A percentile compares a stretch with the other conserved stretches of the same genome.
Evolutionary conservation across 164 flowering plant species (phyloP).

Genomic region (Nelumbo lutea): DNA sequence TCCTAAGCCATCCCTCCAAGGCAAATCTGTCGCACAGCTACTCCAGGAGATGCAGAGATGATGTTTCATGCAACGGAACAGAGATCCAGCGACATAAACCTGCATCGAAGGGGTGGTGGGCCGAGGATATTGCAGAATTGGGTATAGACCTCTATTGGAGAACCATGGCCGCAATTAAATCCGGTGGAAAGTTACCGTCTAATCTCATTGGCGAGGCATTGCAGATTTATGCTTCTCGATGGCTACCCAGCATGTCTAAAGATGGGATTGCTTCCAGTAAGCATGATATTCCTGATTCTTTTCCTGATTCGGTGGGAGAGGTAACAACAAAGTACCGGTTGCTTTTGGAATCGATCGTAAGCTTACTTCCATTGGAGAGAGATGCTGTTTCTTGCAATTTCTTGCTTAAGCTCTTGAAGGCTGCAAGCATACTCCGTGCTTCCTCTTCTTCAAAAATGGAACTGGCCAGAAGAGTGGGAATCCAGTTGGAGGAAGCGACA

Average conservation of each 20-base stretch:
- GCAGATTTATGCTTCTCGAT: slow-evolving; percentile 64
- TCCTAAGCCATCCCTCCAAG: slow-evolving; percentile 48
- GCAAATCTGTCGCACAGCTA: slow-evolving; percentile 49
- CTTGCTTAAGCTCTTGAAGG: slow-evolving; percentile 71
- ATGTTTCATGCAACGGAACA: slow-evolving; percentile 47
- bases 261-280: slow-evolving; percentile 21
- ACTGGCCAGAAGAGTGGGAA: slow-evolving; percentile 68
- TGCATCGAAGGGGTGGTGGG: slow-evolving; percentile 70
- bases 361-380: slow-evolving; percentile 77
- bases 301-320: slow-evolving; percentile 36
- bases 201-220: slow-evolving; percentile 74
- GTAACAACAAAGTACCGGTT: slow-evolving; percentile 46
- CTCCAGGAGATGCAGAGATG: slow-evolving; percentile 55
- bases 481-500: slow-evolving; percentile 83
- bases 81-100: slow-evolving; percentile 37
- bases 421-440: slow-evolving; percentile 63
- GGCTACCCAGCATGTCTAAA: slow-evolving; percentile 69
- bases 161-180: slow-evolving; percentile 72
- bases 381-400: slow-evolving; percentile 78
- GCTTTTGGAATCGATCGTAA: slow-evolving; percentile 76
- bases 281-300: slow-evolving; percentile 27
- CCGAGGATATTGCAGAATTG: slow-evolving; percentile 78
- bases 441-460: slow-evolving; percentile 74
- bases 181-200: slow-evolving; percentile 54
- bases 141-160: slow-evolving; percentile 80